Conservation (phyloP, 2,329 filamentous ascomycete species). For the Cytospora piceicola region DNA sequence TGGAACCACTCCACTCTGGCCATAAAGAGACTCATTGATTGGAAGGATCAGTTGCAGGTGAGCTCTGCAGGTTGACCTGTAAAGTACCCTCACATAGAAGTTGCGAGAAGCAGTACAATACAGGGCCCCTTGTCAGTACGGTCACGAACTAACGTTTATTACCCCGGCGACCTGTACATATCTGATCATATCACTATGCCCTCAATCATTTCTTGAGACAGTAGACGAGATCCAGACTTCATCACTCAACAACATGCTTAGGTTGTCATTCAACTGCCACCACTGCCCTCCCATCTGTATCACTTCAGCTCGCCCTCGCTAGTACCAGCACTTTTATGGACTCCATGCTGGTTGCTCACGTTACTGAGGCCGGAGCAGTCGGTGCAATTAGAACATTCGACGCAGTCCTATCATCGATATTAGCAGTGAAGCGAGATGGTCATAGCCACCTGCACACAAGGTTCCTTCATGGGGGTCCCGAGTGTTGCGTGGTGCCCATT, state of each 20-base stretch:
- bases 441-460: neutral
- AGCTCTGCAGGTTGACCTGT: too few species aligned
- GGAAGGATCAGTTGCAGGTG: too few species aligned
- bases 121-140: too few species aligned
- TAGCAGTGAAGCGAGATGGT: neutral
- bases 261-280: neutral
- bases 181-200: too few species aligned
- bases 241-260: neutral
- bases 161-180: too few species aligned
- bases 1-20: too few species aligned
- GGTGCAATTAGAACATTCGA: constrained; percentile 28
- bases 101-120: too few species aligned
- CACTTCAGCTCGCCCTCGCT: constrained; percentile 15
- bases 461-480: too few species aligned
- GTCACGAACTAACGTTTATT: too few species aligned
- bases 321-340: constrained; percentile 10
- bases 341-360: constrained; percentile 18
- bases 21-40: too few species aligned
- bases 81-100: too few species aligned
- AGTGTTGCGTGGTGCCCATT: neutral
- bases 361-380: constrained; percentile 20
- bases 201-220: too few species aligned
- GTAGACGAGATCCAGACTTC: neutral
- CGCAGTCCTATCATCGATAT: constrained; percentile 2
- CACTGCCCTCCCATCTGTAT: neutral